Conservation (phyloP, 495 filamentous ascomycete species). For the Tuber melanosporum region DNA sequence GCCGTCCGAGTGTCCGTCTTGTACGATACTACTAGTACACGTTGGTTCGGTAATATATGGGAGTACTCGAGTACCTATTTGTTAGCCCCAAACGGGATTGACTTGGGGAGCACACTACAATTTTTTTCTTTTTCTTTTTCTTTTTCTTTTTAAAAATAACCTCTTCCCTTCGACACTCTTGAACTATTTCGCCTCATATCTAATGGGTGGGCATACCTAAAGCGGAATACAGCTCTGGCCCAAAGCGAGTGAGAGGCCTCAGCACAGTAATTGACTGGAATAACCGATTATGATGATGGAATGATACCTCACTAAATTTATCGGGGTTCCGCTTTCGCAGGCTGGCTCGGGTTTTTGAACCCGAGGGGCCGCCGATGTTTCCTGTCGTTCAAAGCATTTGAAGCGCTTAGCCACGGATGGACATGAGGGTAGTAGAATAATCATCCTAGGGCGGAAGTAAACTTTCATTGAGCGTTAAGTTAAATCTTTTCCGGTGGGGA, state of each 20-base stretch:
- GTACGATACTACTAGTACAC: too few relatives aligned
- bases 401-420: not conserved
- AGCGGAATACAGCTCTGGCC: not conserved
- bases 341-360: not conserved
- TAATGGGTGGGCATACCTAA: not conserved
- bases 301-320: not conserved
- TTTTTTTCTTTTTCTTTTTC: not conserved
- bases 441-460: not conserved
- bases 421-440: not conserved
- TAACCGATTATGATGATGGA: not conserved
- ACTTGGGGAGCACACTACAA: not conserved
- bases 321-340: not conserved
- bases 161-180: not conserved
- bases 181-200: not conserved
- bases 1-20: not conserved
- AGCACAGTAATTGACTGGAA: not conserved
- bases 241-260: not conserved
- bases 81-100: not conserved
- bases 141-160: not conserved
- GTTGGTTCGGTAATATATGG: not conserved
- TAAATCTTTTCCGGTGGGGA: not conserved
- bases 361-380: not conserved
- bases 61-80: not conserved
- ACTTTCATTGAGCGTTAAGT: not conserved
- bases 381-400: not conserved